Evolutionary conservation across 768 basidiomycete species (phyloP).

Genomic region (Lentinula lateritia): DNA sequence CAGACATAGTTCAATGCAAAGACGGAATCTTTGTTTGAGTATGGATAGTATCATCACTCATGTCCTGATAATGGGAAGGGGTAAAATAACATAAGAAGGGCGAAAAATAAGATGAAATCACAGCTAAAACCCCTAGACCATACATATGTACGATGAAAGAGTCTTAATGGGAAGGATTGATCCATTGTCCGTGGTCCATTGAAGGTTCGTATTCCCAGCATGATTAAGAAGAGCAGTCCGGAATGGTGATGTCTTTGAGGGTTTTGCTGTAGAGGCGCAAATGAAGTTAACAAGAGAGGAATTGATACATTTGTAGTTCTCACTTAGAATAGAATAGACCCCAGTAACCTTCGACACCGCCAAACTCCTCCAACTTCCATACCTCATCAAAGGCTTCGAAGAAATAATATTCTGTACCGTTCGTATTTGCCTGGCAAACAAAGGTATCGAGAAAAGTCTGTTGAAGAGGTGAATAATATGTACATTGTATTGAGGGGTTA

Average conservation of each 20-base stretch:
- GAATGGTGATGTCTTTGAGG: conserved; percentile 5
- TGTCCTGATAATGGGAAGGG: no score
- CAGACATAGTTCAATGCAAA: no score
- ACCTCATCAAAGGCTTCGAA: conserved; percentile 61
- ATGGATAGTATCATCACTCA: no score
- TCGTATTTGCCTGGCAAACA: conserved; percentile 80
- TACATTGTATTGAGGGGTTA: neutral
- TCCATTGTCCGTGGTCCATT: neutral
- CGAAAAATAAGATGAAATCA: no score
- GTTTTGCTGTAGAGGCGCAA: neutral
- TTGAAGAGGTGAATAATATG: neutral
- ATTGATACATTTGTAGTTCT: neutral
- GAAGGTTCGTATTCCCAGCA: neutral
- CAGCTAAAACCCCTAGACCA: no score
- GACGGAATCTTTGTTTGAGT: no score
- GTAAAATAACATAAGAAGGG: no score
- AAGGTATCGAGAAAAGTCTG: conserved; percentile 82
- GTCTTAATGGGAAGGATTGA: neutral
- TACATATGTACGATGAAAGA: neutral
- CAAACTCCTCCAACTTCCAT: conserved; percentile 50
- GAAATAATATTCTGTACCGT: conserved; percentile 84
- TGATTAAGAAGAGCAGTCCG: neutral
- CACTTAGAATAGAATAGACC: conserved; percentile 41
- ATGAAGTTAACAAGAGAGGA: neutral
- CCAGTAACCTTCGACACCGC: conserved; percentile 69